Conservation (phyloP, 192 early-diverging fungal genomes). For the Geosiphon pyriformis region DNA sequence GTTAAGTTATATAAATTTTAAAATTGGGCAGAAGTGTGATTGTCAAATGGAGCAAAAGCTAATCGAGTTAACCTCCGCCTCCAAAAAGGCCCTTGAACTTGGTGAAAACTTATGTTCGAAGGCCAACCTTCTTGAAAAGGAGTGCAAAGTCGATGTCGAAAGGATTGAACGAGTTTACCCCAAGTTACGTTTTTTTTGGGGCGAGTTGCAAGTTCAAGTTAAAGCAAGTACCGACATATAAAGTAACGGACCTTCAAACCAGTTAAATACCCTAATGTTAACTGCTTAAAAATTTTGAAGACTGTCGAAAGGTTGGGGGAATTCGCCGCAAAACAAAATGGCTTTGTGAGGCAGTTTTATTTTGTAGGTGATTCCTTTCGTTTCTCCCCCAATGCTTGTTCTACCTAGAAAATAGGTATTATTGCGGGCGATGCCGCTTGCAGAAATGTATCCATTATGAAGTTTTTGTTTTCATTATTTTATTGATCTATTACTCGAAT, state of each 20-base stretch:
- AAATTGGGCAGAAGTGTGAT: too few species aligned
- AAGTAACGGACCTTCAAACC: too few species aligned
- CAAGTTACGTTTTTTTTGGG: conserved; percentile 21
- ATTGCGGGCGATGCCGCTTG: too few species aligned
- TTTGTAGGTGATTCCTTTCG: conserved; percentile 10
- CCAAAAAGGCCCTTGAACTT: conserved; percentile 16
- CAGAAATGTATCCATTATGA: too few species aligned
- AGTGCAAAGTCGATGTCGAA: conserved; percentile 19
- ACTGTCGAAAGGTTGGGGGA: conserved; percentile 6
- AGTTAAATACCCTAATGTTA: background rate
- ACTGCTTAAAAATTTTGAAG: background rate
- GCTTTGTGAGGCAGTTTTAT: conserved; percentile 14
- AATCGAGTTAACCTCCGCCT: conserved; percentile 8
- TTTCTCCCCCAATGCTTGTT: too few species aligned
- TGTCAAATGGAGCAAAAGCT: conserved; percentile 25
- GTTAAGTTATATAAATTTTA: too few species aligned
- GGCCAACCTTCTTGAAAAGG: conserved; percentile 11
- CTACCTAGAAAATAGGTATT: too few species aligned
- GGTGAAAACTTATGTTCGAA: conserved; percentile 22
- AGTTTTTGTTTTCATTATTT: too few species aligned
- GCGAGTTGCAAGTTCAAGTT: conserved; percentile 17
- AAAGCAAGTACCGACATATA: background rate
- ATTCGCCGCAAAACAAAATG: conserved; percentile 22
- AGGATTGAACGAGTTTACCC: conserved; percentile 22
- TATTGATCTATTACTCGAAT: background rate